Base-by-base conservation (phyloP, 495 filamentous ascomycete genomes). In the Hypoxylon fuscum region DNA sequence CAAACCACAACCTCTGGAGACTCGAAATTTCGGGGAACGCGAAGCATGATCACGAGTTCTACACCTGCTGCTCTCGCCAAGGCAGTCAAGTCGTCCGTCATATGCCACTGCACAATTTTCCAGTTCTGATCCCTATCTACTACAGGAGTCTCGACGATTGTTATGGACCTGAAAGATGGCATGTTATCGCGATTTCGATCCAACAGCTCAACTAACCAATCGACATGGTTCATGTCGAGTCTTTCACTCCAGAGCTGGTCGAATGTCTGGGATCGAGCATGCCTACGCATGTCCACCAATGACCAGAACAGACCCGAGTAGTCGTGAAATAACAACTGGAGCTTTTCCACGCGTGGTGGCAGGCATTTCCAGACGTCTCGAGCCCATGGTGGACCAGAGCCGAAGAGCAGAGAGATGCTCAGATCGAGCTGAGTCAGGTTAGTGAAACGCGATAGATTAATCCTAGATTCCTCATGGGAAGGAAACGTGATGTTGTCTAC, bases 221-320 rank as follows among this genome's bases (percentile, higher is more conserved):
- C 50, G 15, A 55, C 15, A 17, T 49, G 32, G 10, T 29, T 12
- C 29, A 2, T 1, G 6, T 27, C 11, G 0, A 25, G 49, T 25
- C 35, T 54, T 12, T 27, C 14, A 1, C 3, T 21, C 50, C 43
- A 61, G 23, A 46, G 43, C 11, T 9, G 29, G 15, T 42, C 42
- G 25, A 59, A 59, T 6, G 45, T 35, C 8, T 7, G 3, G 1
- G 45, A 17, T 3, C 8, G 8, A 7, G 41, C 12, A 10, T 54
- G 42, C 8, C 4, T 20, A 20, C 29, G 12, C 59, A 62, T 50
- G 0, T 55, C 49, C 0, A 5, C 5, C 0, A 37, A 1, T 1
- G 59, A 50, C 59, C 59, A 62, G 38, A 62, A 62, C 15, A 62
- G 2, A 10, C 59, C 59, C 27, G 27, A 25, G 23, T 35, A 2